These are phyloP conservation scores for Hypoxylon rickii DNA, from an alignment of 495 filamentous ascomycete species.

Conservation along the genomic window DNA sequence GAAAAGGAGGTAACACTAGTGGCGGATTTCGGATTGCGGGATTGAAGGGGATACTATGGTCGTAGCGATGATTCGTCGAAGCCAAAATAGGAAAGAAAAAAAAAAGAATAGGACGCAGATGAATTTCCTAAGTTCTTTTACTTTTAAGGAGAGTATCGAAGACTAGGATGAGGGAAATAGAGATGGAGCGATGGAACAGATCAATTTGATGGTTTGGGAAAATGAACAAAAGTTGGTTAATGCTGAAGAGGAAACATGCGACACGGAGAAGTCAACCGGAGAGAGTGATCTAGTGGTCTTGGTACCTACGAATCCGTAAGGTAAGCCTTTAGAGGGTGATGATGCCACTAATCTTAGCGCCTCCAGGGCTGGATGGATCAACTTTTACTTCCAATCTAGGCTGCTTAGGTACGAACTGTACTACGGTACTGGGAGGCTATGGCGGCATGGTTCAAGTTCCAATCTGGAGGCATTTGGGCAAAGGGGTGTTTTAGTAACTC, in stretches of 20 bases:
- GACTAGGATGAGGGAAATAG: conserved; percentile 13
- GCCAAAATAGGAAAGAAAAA: conserved; percentile 6
- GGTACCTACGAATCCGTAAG: no score
- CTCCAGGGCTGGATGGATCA: no score
- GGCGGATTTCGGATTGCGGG: conserved; percentile 14
- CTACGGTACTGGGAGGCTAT: no score
- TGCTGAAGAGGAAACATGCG: conserved; percentile 25
- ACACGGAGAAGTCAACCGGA: conserved; percentile 11
- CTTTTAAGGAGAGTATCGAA: conserved; percentile 29
- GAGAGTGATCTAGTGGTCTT: background rate
- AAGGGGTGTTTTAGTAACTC: no score
- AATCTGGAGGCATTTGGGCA: no score
- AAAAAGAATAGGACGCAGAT: conserved; percentile 14
- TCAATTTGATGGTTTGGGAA: no score
- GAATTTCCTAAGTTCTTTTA: conserved; percentile 9
- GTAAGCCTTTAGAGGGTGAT: no score
- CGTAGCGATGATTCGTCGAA: conserved; percentile 20
- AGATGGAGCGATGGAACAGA: conserved; percentile 19
- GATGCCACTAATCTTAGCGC: no score
- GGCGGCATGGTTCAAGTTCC: no score
- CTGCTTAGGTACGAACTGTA: no score
- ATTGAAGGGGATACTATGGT: conserved; percentile 9
- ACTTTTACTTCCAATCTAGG: no score
- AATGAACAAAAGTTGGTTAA: conserved; percentile 10
- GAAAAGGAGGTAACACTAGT: conserved; percentile 16